Percentiles rank a stretch among this genome's conserved stretches.
phyloP scores from a whole-genome alignment of 257 asterid genomes.

The Capsicum chinense region DNA sequence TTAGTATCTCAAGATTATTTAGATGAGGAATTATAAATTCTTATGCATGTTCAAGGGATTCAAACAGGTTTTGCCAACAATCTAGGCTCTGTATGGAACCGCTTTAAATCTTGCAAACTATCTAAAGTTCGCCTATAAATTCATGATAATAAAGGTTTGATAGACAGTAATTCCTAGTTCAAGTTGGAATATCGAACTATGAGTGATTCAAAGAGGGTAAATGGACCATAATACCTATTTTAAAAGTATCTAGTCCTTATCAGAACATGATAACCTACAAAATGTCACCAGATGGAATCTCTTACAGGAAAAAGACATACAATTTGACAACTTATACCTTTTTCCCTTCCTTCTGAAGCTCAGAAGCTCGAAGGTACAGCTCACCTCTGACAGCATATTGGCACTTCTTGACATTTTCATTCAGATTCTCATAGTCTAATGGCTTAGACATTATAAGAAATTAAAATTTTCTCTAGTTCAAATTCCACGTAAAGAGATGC shows the following conservation, averaged over 20 bases:
- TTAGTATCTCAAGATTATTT: neutral
- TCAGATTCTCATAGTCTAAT: conserved; percentile 88
- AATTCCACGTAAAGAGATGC: neutral
- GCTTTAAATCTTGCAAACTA: neutral
- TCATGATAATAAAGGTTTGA: neutral
- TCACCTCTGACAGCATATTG: conserved; percentile 99
- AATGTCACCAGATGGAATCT: neutral
- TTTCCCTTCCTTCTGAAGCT: conserved; percentile 99
- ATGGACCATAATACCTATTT: neutral
- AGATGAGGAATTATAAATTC: neutral
- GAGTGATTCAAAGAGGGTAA: neutral
- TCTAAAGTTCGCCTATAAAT: neutral
- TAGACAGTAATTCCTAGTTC: neutral
- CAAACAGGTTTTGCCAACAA: conserved; percentile 2
- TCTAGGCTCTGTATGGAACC: neutral
- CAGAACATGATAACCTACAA: conserved; percentile 10
- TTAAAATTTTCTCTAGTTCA: conserved; percentile 28
- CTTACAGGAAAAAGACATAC: neutral
- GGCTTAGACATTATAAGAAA: conserved; percentile 60
- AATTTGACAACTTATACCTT: conserved; percentile 55
- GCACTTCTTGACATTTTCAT: conserved; percentile 92
- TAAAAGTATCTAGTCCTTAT: neutral
- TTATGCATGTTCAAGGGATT: conserved; percentile 2
- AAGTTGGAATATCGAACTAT: neutral
- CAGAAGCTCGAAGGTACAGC: conserved; percentile 98